phyloP scores from a whole-genome alignment of 2,329 filamentous ascomycete genomes.

The Coleophoma crateriformis region DNA sequence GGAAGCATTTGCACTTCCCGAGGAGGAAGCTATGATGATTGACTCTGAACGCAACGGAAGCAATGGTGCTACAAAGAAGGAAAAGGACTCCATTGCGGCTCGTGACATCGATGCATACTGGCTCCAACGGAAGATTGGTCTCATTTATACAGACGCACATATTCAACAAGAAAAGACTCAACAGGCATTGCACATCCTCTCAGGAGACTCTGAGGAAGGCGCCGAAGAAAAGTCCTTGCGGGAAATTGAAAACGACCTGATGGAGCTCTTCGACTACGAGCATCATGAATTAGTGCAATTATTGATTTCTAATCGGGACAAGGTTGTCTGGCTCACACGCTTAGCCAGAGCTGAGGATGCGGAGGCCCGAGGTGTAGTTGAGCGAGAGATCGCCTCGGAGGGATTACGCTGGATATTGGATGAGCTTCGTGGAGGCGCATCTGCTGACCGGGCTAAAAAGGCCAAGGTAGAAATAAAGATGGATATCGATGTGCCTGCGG shows the following conservation, averaged over 20 bases:
- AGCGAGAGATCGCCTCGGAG: conserved; percentile 86
- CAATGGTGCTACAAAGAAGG: conserved; percentile 39
- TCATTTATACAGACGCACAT: conserved; percentile 85
- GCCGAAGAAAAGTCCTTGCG: conserved; percentile 80
- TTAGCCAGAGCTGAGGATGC: conserved; percentile 79
- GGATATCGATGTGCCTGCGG: conserved; percentile 75
- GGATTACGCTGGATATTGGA: conserved; percentile 83
- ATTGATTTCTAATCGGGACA: conserved; percentile 86
- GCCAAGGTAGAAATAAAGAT: conserved; percentile 85
- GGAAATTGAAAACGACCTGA: conserved; percentile 96
- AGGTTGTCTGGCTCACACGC: conserved; percentile 90
- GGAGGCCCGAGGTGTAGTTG: conserved; percentile 68
- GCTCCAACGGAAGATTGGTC: conserved; percentile 88
- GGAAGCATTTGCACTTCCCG: conserved; percentile 43
- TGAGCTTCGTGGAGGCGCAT: conserved; percentile 73
- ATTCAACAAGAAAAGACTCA: conserved; percentile 89
- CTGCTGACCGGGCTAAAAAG: conserved; percentile 48
- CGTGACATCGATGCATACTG: conserved; percentile 96
- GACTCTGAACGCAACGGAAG: conserved; percentile 55
- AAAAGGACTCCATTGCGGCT: conserved; percentile 64
- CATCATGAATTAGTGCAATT: conserved; percentile 89
- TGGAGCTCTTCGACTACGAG: conserved; percentile 97
- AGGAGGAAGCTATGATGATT: conserved; percentile 76
- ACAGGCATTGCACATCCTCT: conserved; percentile 76
- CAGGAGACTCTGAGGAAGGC: conserved; percentile 68